Conservation (phyloP, 371 early-diverging fungal species). For the Mortierella sp. region DNA sequence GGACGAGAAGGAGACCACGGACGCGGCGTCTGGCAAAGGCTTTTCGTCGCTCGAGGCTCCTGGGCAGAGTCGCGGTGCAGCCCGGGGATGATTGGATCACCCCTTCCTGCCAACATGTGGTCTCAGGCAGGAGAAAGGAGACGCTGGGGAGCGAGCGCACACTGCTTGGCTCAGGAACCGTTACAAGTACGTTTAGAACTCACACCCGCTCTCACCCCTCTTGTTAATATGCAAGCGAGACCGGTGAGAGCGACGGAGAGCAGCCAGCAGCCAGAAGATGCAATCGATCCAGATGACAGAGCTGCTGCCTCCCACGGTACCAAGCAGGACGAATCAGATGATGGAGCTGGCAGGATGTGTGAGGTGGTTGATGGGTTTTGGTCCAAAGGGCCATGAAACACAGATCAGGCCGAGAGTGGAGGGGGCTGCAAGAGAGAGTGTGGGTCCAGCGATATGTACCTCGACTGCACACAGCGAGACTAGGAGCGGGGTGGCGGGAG, state of each 20-base stretch:
- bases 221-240: neutral
- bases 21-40: too few relatives aligned
- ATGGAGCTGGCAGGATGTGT: neutral
- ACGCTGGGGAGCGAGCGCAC: neutral
- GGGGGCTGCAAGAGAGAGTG: neutral
- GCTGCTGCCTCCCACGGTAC: too few relatives aligned
- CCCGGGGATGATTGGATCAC: too few relatives aligned
- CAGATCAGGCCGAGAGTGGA: neutral
- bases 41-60: too few relatives aligned
- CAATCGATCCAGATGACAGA: neutral
- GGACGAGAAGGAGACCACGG: too few relatives aligned
- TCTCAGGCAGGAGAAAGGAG: neutral
- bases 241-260: slow-evolving; percentile 1
- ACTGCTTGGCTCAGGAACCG: too few relatives aligned
- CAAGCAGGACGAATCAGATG: neutral
- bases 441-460: too few relatives aligned
- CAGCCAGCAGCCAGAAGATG: neutral
- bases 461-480: too few relatives aligned
- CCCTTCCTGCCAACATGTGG: too few relatives aligned
- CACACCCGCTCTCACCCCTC: too few relatives aligned
- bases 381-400: neutral
- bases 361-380: neutral
- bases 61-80: too few relatives aligned
- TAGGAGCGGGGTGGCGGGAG: slow-evolving; percentile 7
- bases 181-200: too few relatives aligned